Evolutionary conservation across 2,329 filamentous ascomycete species (phyloP), one percentile per base, ranked within the genome.

Genomic region (Gliomastix tumulicola): DNA sequence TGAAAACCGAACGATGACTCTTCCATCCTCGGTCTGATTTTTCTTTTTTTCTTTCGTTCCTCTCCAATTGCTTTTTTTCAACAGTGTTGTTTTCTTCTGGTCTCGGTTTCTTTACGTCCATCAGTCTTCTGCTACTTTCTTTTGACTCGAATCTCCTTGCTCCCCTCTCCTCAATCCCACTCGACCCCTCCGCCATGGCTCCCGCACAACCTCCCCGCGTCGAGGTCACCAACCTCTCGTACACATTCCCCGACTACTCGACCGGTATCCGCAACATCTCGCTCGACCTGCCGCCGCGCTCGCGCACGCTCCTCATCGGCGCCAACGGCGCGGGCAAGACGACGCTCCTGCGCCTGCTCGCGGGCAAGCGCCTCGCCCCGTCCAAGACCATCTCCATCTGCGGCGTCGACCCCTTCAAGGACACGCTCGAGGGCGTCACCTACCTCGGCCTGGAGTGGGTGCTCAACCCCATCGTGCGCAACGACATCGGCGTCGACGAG

Each of bases 371-470:
- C 39, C 85, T 98, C 51, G 84, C 90, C 2, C 90, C 92, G 0
- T 65, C 68, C 36, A 68, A 74, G 54, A 79, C 81, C 45, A 85
- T 98, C 57, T 68, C 66, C 51, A 82, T 98, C 43, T 83, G 78
- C 34, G 87, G 85, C 44, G 78, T 87, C 34, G 92, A 98, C 62
- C 92, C 92, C 8, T 98, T 98, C 76, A 84, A 87, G 59, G 76
- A 88, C 23, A 79, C 82, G 10, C 78, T 96, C 20, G 86, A 95
- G 63, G 92, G 92, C 43, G 90, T 98, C 21, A 97, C 90, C 17
- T 98, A 98, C 62, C 83, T 98, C 7, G 92, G 92, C 1, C 78
- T 96, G 1, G 92, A 98, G 69, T 98, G 92, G 92, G 92, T 97
- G 4, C 76, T 98, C 9, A 97, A 97, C 68, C 87, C 86, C 34